Evolutionary conservation across 805 yeast species (phyloP).

Genomic region (Saccharomycopsis javanensis): DNA sequence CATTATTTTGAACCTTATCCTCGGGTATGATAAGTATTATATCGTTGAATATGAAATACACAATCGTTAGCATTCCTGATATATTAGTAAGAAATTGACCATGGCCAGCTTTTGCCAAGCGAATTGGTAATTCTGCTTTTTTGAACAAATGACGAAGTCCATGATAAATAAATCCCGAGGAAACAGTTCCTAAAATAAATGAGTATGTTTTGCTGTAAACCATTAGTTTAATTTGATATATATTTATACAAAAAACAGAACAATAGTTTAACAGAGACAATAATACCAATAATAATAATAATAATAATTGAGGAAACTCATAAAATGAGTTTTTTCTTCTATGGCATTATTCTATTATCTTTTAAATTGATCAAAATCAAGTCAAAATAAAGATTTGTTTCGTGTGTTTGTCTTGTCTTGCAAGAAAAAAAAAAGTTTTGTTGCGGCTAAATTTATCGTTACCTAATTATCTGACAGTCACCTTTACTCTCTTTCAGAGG

Average conservation of each 20-base stretch:
- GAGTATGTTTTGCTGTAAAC: background rate
- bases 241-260: too few relatives aligned
- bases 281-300: too few relatives aligned
- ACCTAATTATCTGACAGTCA: too few relatives aligned
- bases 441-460: too few relatives aligned
- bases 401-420: too few relatives aligned
- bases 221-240: too few relatives aligned
- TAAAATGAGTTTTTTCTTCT: too few relatives aligned
- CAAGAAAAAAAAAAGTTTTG: too few relatives aligned
- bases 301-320: too few relatives aligned
- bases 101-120: constrained; percentile 49
- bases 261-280: too few relatives aligned
- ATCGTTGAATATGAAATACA: constrained; percentile 28
- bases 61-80: constrained; percentile 41
- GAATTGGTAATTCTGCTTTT: constrained; percentile 30
- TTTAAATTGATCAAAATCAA: background rate
- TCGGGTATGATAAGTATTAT: background rate
- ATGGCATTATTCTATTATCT: background rate
- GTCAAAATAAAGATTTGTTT: background rate
- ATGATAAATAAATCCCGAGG: background rate
- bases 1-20: constrained; percentile 56
- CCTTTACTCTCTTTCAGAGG: too few relatives aligned
- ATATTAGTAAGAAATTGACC: constrained; percentile 65
- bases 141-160: background rate
- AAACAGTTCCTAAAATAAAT: background rate